Base-by-base conservation (phyloP, 768 basidiomycete genomes). In the Exidia glandulosa region DNA sequence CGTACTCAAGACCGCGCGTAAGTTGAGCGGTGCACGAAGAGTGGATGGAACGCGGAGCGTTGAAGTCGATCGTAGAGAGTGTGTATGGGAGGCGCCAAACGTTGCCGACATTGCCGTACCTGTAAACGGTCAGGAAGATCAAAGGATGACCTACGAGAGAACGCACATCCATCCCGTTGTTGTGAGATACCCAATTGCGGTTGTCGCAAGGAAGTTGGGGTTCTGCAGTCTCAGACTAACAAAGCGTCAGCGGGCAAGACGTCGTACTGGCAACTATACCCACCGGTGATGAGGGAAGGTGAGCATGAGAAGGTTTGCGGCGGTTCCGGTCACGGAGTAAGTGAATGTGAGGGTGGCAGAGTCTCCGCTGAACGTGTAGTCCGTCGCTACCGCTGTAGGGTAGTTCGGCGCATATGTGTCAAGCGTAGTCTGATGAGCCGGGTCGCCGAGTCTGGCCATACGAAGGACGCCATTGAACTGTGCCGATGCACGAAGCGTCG, bases 221-320 rank as follows among this genome's bases (percentile, higher is more conserved):
- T 57, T 57, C 33, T 23, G 25, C n/a, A 57, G 23, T 31, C 36
- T 32, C n/a, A 57, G 32, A 13, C 56, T 57, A 33, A 27, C 6
- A 19, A 54, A 32, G 33, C 9, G 36, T 41, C 33, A 57, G 41
- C 41, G 16, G 19, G 41, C 41, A 23, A 19, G 23, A n/a, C n/a
- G n/a, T n/a, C n/a, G n/a, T n/a, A n/a, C n/a, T n/a, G n/a, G 12
- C 13, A 60, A 63, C 56, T 64, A 66, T 13, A 64, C 66, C 32
- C 47, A 70, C 71, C 72, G 63, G 59, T 73, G 72, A 59, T 73
- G 72, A 14, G 72, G 71, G 67, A 69, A 73, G 33, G 71, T 71
- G 31, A 73, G 65, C 64, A 71, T 67, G n/a, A 73, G 64, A 36
- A 72, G 66, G 10, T 72, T 63, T 0, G 63, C 64, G 10, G 71